Base-by-base conservation (phyloP, 306 rosid species). In the Psophocarpus tetragonolobus region DNA sequence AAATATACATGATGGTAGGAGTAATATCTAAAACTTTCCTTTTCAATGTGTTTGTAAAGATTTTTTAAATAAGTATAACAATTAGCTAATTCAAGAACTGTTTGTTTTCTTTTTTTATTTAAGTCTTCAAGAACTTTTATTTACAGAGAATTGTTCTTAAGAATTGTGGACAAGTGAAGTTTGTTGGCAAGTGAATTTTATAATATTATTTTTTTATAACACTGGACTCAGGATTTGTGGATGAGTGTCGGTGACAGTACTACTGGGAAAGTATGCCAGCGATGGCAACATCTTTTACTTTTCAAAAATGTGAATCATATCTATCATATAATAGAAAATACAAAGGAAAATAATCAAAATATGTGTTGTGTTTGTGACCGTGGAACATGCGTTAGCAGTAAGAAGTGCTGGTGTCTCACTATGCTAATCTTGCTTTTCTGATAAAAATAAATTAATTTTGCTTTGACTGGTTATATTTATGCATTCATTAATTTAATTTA, bases 171-270 rank as follows among this genome's bases (percentile, higher is more conserved):
- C 27, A 2, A 7, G 12, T 48, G 56, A 50, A 5, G 8, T 47
- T 8, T 1, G 8, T 45, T 45, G 15, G 51, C 57, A 8, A 17
- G 5, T 8, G 10, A 5, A 51, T 51, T 24, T 47, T 56, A 24
- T 24, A 35, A 24, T 15, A 14, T 6, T 14, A 1, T 42, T 51
- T 51, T 51, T 1, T 69, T 70, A 48, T 8, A 45, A 71, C 54
- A 47, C 2, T 15, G 39, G 15, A n/a, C n/a, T 70, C 42, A 20
- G 18, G 8, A 20, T 7, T 51, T 4, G 18, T 41, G 35, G 47
- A 41, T 3, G 24, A 24, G 76, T 51, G 76, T 71, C 76, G 76
- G 76, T 71, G 76, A n/a, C n/a, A n/a, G 48, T 5, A 8, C 29
- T 17, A 51, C 21, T 15, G 2, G 1, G 26, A 71, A 14, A 35